These are phyloP conservation scores for Phytopythium sindhum DNA, from an alignment of 352 stramenopile species.

Conservation along the genomic window DNA sequence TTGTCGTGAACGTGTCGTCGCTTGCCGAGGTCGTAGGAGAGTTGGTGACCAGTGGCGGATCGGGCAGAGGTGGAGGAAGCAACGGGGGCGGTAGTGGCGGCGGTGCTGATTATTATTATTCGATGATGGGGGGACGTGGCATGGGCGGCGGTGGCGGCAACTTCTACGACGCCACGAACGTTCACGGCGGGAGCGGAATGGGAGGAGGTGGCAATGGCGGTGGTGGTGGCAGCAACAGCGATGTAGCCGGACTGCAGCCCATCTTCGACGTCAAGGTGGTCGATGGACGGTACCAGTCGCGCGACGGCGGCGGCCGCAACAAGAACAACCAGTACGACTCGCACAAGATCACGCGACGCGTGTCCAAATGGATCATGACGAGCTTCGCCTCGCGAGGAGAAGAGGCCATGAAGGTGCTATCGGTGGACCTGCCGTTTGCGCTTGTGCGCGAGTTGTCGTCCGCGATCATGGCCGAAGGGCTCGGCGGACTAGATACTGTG, in stretches of 20 bases:
- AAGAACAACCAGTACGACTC: slow-evolving; percentile 60
- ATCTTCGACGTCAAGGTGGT: slow-evolving; percentile 79
- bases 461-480: slow-evolving; percentile 70
- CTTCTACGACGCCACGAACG: slow-evolving; percentile 21
- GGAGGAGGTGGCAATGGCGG: slow-evolving; percentile 1
- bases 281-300: slow-evolving; percentile 63
- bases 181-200: slow-evolving; percentile 14
- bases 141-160: slow-evolving; percentile 19
- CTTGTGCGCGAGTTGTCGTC: slow-evolving; percentile 81
- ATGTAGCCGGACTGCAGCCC: slow-evolving; percentile 31
- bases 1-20: slow-evolving; percentile 56
- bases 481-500: slow-evolving; percentile 49
- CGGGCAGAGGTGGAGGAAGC: slow-evolving; percentile 10
- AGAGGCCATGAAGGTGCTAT: slow-evolving; percentile 83
- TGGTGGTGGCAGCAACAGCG: slow-evolving; percentile 7
- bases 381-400: slow-evolving; percentile 72
- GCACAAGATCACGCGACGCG: slow-evolving; percentile 78
- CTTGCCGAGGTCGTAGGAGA: slow-evolving; percentile 69
- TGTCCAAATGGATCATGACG: slow-evolving; percentile 84
- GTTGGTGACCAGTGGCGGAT: slow-evolving; percentile 18
- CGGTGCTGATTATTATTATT: slow-evolving; percentile 7
- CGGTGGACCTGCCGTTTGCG: slow-evolving; percentile 74
- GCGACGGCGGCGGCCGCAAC: slow-evolving; percentile 48
- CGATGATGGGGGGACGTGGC: slow-evolving; percentile 7
- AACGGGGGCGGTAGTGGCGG: slow-evolving; percentile 14